phyloP scores from a whole-genome alignment of 441 rosid species.

The Gossypium gossypioides region DNA sequence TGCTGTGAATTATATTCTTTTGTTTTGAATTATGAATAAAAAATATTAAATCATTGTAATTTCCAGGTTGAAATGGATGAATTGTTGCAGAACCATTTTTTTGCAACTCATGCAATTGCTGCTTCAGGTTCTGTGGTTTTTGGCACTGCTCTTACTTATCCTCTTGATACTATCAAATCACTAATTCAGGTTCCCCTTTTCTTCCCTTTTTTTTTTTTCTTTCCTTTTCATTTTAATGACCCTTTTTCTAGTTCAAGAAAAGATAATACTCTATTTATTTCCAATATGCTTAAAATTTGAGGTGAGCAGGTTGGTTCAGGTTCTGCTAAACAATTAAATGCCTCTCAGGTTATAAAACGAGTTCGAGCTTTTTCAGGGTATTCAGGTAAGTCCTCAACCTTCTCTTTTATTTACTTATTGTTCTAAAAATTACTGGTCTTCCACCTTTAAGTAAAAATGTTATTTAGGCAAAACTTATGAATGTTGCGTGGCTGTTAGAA shows the following conservation, averaged over 20 bases:
- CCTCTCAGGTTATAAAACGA: slow-evolving; percentile 44
- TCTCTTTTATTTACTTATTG: neutral
- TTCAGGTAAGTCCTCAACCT: slow-evolving; percentile 33
- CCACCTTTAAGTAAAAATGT: neutral
- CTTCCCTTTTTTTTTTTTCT: neutral
- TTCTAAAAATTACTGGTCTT: neutral
- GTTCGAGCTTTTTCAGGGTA: slow-evolving; percentile 52
- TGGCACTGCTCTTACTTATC: slow-evolving; percentile 60
- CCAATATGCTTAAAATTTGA: slow-evolving; percentile 4
- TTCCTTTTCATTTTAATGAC: neutral
- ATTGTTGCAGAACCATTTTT: slow-evolving; percentile 51
- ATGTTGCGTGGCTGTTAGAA: neutral
- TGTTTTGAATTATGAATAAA: neutral
- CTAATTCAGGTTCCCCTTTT: slow-evolving; percentile 50
- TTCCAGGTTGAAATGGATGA: slow-evolving; percentile 21
- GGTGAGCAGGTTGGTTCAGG: slow-evolving; percentile 67
- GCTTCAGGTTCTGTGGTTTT: slow-evolving; percentile 57
- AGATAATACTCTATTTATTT: neutral
- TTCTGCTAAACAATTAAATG: slow-evolving; percentile 43
- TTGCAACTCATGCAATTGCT: slow-evolving; percentile 64
- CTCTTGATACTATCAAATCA: slow-evolving; percentile 76
- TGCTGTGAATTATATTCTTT: neutral
- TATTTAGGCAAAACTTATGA: neutral
- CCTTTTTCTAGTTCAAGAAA: neutral
- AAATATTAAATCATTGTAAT: neutral